phyloP scores from a whole-genome alignment of 306 rosid species.

The Medicago truncatula region MtrunA17r5.0-ANR NC_053049.1:23851501-23852000 shows the following conservation, averaged over 20 bases:
- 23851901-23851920: no score
- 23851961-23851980: not conserved
- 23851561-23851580: constrained; percentile 71
- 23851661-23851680: constrained; percentile 68
- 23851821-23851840: no score
- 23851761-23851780: constrained; percentile 63
- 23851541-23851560: constrained; percentile 65
- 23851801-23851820: no score
- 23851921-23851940: no score
- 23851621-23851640: constrained; percentile 78
- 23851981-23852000: no score
- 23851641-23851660: constrained; percentile 55
- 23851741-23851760: constrained; percentile 86
- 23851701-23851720: constrained; percentile 86
- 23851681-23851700: constrained; percentile 86
- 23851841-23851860: no score
- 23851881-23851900: no score
- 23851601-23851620: constrained; percentile 94
- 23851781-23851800: not conserved
- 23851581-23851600: constrained; percentile 63
- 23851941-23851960: not conserved
- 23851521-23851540: constrained; percentile 50
- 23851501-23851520: constrained; percentile 82
- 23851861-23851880: no score
- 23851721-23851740: constrained; percentile 74